Evolutionary conservation across 1,284 basidiomycete species (phyloP).

Genomic region (Ganoderma boninense): DNA sequence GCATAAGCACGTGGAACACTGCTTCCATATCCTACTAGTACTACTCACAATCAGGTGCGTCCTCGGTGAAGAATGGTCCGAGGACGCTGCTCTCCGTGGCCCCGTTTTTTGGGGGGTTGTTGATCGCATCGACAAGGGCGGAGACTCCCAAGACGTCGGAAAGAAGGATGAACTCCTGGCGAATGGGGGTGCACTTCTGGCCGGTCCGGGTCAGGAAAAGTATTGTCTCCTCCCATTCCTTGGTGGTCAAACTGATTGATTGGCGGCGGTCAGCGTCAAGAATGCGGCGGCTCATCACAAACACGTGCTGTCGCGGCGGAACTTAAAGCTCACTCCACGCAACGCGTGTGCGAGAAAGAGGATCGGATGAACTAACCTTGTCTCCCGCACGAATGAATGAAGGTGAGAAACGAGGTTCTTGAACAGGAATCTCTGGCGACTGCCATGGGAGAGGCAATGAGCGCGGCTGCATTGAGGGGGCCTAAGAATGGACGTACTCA

Average conservation of each 20-base stretch:
- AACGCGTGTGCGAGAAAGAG: too few relatives aligned
- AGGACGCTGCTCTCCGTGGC: conserved; percentile 83
- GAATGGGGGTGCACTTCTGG: conserved; percentile 74
- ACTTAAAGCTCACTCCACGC: too few relatives aligned
- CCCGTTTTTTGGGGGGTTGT: conserved; percentile 69
- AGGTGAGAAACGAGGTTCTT: conserved; percentile 61
- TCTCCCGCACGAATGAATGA: conserved; percentile 73
- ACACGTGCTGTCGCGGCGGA: too few relatives aligned
- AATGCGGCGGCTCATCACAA: too few relatives aligned
- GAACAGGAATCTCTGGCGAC: conserved; percentile 41
- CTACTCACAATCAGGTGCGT: conserved; percentile 75
- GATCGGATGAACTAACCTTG: conserved; percentile 47
- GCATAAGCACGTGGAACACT: neutral
- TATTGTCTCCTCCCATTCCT: conserved; percentile 87
- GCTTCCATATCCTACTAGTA: conserved; percentile 8
- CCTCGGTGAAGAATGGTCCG: conserved; percentile 87
- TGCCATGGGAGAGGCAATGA: conserved; percentile 13
- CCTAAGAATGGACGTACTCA: conserved; percentile 43
- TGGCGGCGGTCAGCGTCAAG: neutral
- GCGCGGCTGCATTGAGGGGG: neutral
- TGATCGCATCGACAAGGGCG: conserved; percentile 78
- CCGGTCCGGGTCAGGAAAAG: conserved; percentile 82
- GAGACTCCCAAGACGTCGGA: conserved; percentile 85
- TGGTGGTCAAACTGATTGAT: conserved; percentile 68
- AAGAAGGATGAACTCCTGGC: conserved; percentile 87